Evolutionary conservation across 75 land plant species (phyloP), one percentile per base, ranked within the genome.

Genomic region (Chamaecyparis obtusa): DNA sequence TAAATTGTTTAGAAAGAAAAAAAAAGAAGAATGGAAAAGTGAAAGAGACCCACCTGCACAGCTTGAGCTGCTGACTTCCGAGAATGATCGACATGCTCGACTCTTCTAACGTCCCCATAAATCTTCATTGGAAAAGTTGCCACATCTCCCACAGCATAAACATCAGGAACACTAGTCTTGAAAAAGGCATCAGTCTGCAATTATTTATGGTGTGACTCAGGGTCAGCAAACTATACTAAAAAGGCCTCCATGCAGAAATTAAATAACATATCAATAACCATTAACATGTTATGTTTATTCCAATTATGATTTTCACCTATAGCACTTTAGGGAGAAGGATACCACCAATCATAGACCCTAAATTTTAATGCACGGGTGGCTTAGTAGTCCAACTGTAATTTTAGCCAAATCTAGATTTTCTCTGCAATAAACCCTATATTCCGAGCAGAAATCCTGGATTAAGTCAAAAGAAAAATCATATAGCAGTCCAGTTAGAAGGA

Each of bases 61-160:
- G 99, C 99, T 82, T 98, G 99, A 74, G 94, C 96, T 51, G 99
- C 99, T 46, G 99, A 98, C 89, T 98, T 98, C 55, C 99, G 91
- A 37, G 99, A 92, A 88, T 97, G 99, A 87, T 98, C 99, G 43
- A 98, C 99, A 87, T 98, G 99, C 89, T 98, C 99, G 27, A 98
- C 99, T 89, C 99, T 94, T 86, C 99, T 91, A 43, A 88, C 35
- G 0, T 96, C 99, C 80, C 91, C 88, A 83, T 93, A 98, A 44
- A 98, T 13, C 89, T 97, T 97, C 96, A 98, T 14, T 9, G 99
- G 99, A 56, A 97, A 97, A 11, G 99, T 93, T 15, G 99, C 97
- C 35, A 98, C 93, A 88, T 97, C 99, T 39, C 99, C 99, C 3
- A 96, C 92, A 83, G 99, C 99, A 91, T 96, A 97, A 1, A 98